Evolutionary conservation across 192 early-diverging fungal genomes (phyloP), one percentile per base, ranked within the genome.

Genomic region (Umbelopsis sp.): DNA sequence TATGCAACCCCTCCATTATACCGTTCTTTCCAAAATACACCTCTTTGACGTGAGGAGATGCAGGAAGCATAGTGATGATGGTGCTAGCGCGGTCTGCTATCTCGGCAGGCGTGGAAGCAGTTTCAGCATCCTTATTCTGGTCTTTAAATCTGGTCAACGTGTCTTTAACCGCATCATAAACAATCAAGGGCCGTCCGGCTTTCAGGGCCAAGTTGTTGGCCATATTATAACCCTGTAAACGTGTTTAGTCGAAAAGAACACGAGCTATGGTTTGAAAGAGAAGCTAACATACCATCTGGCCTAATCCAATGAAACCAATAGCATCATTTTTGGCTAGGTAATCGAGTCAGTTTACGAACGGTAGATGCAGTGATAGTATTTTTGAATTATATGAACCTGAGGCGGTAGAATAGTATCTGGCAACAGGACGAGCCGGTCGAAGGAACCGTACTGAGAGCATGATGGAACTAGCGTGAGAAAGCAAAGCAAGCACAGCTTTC

Each of bases 11-110:
- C 22, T 85, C 55, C 46, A 90, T 20, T 7, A 94, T 70, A 20
- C 93, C 90, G 44, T 87, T 74, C 69, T 84, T 78, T 30, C 91
- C 92, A 46, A 94, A 84, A 82, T 97, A 99, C 18, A 94, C 96
- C 20, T 81, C 66, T 58, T 87, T 78, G 9, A 98, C 95, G 67
- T 96, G 92, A 22, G 84, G 72, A 8, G 92, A 90, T 50, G 88
- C 91, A 2, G 97, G 97, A 16, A 99, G 82, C 88, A 96, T 97
- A 0, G 97, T 97, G 58, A 99, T 85, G 33, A 99, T 87, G 15
- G 94, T 86, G 15, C 87, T 85, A 15, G 88, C 80, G 27, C 85
- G 70, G 67, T 84, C 82, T 0, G 94, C 95, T 7, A 98, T 69
- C 23, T 95, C 91, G 20, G 79, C 71, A 3, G 92, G 91, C 1